Conservation (phyloP, 352 stramenopile genomes). For the Phytopythium vexans region DNA sequence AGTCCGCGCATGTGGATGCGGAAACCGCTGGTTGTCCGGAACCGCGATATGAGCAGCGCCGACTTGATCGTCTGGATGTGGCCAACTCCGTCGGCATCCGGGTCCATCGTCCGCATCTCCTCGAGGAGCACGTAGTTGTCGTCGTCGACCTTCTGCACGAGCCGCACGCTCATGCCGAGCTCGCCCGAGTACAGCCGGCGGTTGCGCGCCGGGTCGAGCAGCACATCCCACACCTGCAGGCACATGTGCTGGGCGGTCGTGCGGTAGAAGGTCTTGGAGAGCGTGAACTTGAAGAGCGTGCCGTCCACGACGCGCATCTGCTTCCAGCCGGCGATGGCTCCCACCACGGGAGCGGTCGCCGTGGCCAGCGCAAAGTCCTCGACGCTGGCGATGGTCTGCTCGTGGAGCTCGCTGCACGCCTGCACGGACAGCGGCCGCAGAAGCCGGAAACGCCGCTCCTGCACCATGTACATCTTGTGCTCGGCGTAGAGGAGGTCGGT, state of each 20-base stretch:
- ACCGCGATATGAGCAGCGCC: conserved; percentile 1
- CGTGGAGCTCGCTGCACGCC: conserved; percentile 15
- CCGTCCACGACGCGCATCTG: conserved; percentile 18
- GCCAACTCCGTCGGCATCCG: background rate
- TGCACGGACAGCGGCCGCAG: conserved; percentile 21
- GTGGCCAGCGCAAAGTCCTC: conserved; percentile 7
- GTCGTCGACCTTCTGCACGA: conserved; percentile 8
- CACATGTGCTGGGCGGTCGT: conserved; percentile 17
- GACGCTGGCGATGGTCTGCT: conserved; percentile 11
- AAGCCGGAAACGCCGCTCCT: conserved; percentile 25
- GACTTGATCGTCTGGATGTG: background rate
- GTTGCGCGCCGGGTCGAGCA: background rate
- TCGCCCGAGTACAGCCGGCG: background rate
- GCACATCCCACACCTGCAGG: conserved; percentile 7
- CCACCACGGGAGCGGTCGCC: conserved; percentile 9
- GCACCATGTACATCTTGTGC: conserved; percentile 25
- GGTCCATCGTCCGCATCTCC: conserved; percentile 2
- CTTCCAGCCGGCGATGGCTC: conserved; percentile 22
- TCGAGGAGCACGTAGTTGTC: conserved; percentile 6
- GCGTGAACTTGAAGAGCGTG: conserved; percentile 17
- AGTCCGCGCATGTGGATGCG: conserved; percentile 3
- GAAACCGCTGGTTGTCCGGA: background rate
- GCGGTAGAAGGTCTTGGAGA: conserved; percentile 17
- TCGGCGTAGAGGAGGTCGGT: conserved; percentile 26
- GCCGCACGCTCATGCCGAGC: background rate